phyloP scores from a whole-genome alignment of 192 early-diverging fungal species.

The Coemansia sp. region DNA sequence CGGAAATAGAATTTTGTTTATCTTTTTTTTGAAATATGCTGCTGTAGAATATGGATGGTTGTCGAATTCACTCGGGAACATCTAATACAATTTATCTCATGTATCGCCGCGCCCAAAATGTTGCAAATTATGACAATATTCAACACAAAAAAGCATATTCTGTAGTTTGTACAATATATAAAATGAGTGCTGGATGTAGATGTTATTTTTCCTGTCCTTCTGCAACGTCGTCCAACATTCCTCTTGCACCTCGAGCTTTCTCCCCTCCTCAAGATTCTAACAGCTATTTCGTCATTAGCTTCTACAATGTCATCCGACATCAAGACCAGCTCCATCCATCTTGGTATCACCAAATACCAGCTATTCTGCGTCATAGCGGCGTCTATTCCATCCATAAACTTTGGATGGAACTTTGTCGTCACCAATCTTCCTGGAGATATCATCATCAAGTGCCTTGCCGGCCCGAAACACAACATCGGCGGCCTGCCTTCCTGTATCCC shows the following conservation, averaged over 20 bases:
- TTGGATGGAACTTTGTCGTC: conserved; percentile 53
- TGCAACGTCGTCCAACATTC: not conserved
- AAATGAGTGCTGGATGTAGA: not conserved
- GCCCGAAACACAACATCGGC: conserved; percentile 17
- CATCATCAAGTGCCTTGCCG: conserved; percentile 48
- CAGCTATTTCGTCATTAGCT: not conserved
- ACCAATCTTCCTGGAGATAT: conserved; percentile 57
- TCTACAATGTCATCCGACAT: not conserved
- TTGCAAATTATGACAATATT: not conserved
- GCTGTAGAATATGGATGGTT: not conserved
- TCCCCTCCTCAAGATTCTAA: not conserved
- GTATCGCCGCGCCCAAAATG: not conserved
- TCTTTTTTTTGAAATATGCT: not conserved
- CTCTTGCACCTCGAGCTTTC: not conserved
- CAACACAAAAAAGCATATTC: not conserved
- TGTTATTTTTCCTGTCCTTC: not conserved
- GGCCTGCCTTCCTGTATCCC: conserved; percentile 41
- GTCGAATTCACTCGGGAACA: conserved; percentile 3
- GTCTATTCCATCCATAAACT: conserved; percentile 41
- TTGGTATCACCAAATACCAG: conserved; percentile 52
- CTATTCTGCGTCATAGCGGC: conserved; percentile 43
- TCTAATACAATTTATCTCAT: not conserved
- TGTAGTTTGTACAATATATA: not conserved
- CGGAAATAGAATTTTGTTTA: not conserved
- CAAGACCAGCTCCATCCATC: not conserved